Evolutionary conservation across 345 rosid species (phyloP).

Genomic region (Heritiera fomes): DNA sequence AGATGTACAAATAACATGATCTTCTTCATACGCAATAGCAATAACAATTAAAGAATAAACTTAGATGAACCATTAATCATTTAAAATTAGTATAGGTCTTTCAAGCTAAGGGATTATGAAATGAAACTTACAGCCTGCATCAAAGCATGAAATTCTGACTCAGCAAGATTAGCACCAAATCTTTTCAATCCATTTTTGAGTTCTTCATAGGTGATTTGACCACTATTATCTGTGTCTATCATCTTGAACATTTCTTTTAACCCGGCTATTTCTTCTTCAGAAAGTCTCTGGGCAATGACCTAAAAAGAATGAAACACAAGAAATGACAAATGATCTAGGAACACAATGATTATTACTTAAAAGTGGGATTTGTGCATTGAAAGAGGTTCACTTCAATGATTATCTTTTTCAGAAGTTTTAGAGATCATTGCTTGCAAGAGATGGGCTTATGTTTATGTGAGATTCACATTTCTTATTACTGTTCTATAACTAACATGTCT

Average conservation of each 20-base stretch:
- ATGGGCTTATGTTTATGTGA: not conserved
- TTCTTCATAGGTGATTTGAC: slow-evolving; percentile 70
- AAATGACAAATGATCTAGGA: not conserved
- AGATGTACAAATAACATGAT: not conserved
- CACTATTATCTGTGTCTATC: slow-evolving; percentile 76
- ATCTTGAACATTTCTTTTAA: slow-evolving; percentile 62
- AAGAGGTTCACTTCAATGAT: not conserved
- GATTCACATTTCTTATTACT: too few species aligned
- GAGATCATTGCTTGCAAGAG: not conserved
- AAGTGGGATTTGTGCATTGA: not conserved
- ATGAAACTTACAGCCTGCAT: slow-evolving; percentile 63
- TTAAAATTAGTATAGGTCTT: not conserved
- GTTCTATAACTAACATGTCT: too few species aligned
- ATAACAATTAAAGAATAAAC: not conserved
- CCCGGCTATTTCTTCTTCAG: slow-evolving; percentile 76
- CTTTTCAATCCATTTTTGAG: slow-evolving; percentile 66
- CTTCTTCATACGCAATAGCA: not conserved
- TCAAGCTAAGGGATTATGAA: not conserved
- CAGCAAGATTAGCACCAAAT: slow-evolving; percentile 61
- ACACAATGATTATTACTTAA: not conserved
- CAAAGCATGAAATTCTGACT: slow-evolving; percentile 62
- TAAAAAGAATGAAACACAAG: slow-evolving; percentile 17
- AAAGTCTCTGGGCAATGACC: slow-evolving; percentile 72
- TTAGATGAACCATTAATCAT: not conserved
- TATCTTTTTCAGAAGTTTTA: not conserved